Evolutionary conservation across 176 grass and related monocot genomes (phyloP).

Genomic region (Metroxylon sagu): DNA sequence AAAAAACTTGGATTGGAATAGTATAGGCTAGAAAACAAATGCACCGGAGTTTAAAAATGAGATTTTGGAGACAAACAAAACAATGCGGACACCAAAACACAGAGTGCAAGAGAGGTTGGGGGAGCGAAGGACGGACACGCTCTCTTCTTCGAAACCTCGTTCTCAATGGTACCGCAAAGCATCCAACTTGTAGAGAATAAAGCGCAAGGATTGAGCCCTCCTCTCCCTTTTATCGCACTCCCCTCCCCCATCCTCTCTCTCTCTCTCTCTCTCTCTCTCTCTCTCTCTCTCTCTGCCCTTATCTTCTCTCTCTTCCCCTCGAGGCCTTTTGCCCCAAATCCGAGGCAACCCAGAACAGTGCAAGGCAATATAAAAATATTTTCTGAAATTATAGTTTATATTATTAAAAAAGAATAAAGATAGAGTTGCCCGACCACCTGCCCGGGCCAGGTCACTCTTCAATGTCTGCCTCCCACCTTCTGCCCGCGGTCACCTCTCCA

Average conservation of each 20-base stretch:
- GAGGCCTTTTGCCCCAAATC: slow-evolving; percentile 45
- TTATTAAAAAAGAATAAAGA: too few relatives aligned
- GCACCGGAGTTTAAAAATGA: background rate
- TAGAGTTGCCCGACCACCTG: too few relatives aligned
- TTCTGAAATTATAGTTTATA: too few relatives aligned
- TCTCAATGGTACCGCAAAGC: slow-evolving; percentile 9
- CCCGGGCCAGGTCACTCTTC: too few relatives aligned
- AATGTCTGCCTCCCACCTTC: background rate
- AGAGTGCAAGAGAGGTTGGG: background rate
- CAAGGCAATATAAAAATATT: too few relatives aligned
- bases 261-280: too few relatives aligned
- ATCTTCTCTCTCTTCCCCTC: slow-evolving; percentile 10
- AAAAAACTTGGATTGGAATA: background rate
- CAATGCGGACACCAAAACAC: slow-evolving; percentile 4
- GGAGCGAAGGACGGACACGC: background rate
- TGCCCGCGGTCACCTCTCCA: background rate
- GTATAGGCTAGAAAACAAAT: background rate
- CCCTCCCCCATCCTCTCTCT: background rate
- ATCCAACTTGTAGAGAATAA: slow-evolving; percentile 59
- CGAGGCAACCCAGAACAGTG: slow-evolving; percentile 19
- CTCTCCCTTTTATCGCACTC: slow-evolving; percentile 8
- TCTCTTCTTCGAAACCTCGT: slow-evolving; percentile 15
- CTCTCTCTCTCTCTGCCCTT: too few relatives aligned
- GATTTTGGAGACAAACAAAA: background rate
- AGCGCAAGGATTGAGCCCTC: slow-evolving; percentile 28